Percentiles rank a stretch among this genome's conserved stretches.
Conservation (phyloP, 2,329 filamentous ascomycete genomes). For the Pseudogymnoascus sp. region DNA sequence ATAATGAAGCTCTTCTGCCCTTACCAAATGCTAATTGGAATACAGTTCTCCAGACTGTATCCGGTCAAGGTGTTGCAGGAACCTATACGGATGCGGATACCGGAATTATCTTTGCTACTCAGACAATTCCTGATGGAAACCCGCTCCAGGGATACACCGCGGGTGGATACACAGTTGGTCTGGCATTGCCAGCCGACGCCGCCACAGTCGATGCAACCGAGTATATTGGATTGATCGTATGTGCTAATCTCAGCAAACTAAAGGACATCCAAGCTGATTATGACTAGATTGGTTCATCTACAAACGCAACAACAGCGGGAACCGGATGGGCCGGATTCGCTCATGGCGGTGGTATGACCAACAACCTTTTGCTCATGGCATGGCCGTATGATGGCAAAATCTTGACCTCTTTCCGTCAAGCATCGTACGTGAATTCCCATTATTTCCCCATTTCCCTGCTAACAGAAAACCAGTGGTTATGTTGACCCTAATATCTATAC, state of each 20-base stretch:
- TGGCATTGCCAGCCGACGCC: slow-evolving; percentile 44
- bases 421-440: slow-evolving; percentile 27
- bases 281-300: slow-evolving; percentile 34
- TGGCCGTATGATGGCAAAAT: slow-evolving; percentile 45
- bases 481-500: slow-evolving; percentile 48
- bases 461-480: slow-evolving; percentile 40
- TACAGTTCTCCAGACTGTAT: background rate
- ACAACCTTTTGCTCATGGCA: slow-evolving; percentile 48
- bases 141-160: slow-evolving; percentile 25
- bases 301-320: slow-evolving; percentile 22
- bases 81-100: slow-evolving; percentile 38
- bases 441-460: background rate
- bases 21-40: background rate
- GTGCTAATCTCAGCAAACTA: slow-evolving; percentile 13
- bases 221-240: slow-evolving; percentile 51
- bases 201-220: slow-evolving; percentile 41
- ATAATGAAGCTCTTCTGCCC: background rate
- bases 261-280: background rate
- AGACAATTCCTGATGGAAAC: slow-evolving; percentile 30
- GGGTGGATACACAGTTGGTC: slow-evolving; percentile 43
- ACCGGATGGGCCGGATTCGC: slow-evolving; percentile 52
- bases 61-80: slow-evolving; percentile 11
- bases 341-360: slow-evolving; percentile 49
- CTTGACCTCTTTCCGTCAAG: slow-evolving; percentile 49
- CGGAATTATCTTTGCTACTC: slow-evolving; percentile 46